Evolutionary conservation across 176 grass and related monocot genomes (phyloP), one percentile per base, ranked within the genome.

Genomic region (Oryza australiensis): DNA sequence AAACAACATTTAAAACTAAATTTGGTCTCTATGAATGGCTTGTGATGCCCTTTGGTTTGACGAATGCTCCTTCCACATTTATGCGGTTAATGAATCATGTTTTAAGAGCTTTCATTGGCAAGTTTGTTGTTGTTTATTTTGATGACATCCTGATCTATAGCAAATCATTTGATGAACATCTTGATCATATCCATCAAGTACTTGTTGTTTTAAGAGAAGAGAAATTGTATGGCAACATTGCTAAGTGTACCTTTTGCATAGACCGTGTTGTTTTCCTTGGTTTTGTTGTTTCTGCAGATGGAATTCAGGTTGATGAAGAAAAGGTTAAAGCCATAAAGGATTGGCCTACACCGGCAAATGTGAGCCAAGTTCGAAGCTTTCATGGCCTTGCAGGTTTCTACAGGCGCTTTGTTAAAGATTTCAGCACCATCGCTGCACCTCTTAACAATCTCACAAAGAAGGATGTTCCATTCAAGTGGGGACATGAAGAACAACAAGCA

Each of bases 251-350:
- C n/a, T n/a, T n/a, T n/a, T n/a, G n/a, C n/a, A n/a, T n/a, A 70
- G 37, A 70, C 12, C 35, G 68, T 70, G 37, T 70, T 70, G 68
- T 70, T 70, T 70, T 70, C 0, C 68, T 70, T 70, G 68, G 68
- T 6, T 70, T 70, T 70, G 35, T 70, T 70, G 68, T 26, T 3
- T 3, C 32, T 4, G 32, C 32, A 32, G 3, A 32, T 32, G 32
- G 32, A 0, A 32, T 32, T 3, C 32, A 16, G 16, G 68, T 70
- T 70, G 68, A 70, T 70, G 68, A 24, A n/a, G n/a, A n/a, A n/a
- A n/a, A n/a, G n/a, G n/a, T n/a, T n/a, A n/a, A n/a, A n/a, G n/a
- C n/a, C n/a, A n/a, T n/a, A n/a, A n/a, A n/a, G n/a, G n/a, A n/a
- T n/a, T n/a, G n/a, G n/a, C n/a, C n/a, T n/a, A n/a, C n/a, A n/a